A percentile compares a stretch with the other conserved stretches of the same genome.
Evolutionary conservation across 1,139 yeast genomes (phyloP).

Genomic region (Diutina scorzettiae): DNA sequence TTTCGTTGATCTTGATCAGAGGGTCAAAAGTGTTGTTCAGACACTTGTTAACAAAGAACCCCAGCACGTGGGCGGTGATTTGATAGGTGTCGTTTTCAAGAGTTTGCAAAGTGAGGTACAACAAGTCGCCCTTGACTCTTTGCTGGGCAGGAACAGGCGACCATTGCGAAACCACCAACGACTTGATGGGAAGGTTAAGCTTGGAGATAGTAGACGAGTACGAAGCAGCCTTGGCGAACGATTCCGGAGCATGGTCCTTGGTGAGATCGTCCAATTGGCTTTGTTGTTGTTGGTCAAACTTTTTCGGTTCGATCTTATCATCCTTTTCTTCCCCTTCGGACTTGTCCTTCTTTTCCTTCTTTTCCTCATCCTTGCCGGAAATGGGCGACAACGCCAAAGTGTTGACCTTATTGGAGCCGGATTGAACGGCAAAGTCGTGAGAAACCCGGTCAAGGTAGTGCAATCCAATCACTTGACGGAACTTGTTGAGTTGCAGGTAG

Average conservation of each 20-base stretch:
- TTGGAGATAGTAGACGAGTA: constrained; percentile 6
- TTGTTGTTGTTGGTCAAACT: constrained; percentile 5
- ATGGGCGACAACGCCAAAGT: constrained; percentile 19
- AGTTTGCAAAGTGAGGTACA: constrained; percentile 65
- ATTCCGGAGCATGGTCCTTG: constrained; percentile 7
- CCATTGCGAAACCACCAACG: constrained; percentile 68
- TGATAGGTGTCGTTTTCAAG: constrained; percentile 71
- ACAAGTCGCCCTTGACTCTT: constrained; percentile 59
- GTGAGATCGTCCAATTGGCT: constrained; percentile 7
- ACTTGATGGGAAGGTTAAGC: constrained; percentile 33
- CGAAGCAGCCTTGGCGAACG: neutral
- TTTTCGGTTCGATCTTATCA: constrained; percentile 6
- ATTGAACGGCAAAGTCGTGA: constrained; percentile 14
- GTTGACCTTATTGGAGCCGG: constrained; percentile 18
- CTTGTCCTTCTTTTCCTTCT: constrained; percentile 6
- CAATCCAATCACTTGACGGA: constrained; percentile 34
- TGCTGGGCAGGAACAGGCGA: constrained; percentile 70
- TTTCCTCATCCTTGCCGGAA: constrained; percentile 8
- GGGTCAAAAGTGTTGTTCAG: constrained; percentile 66
- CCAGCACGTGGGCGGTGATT: constrained; percentile 66
- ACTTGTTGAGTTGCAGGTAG: constrained; percentile 28
- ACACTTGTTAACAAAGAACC: constrained; percentile 67
- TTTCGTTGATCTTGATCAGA: constrained; percentile 29
- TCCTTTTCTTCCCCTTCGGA: neutral
- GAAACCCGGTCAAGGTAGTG: constrained; percentile 27